Evolutionary conservation across 768 basidiomycete genomes (phyloP), one percentile per base, ranked within the genome.

Genomic region (Pleurotus ostreatus): DNA sequence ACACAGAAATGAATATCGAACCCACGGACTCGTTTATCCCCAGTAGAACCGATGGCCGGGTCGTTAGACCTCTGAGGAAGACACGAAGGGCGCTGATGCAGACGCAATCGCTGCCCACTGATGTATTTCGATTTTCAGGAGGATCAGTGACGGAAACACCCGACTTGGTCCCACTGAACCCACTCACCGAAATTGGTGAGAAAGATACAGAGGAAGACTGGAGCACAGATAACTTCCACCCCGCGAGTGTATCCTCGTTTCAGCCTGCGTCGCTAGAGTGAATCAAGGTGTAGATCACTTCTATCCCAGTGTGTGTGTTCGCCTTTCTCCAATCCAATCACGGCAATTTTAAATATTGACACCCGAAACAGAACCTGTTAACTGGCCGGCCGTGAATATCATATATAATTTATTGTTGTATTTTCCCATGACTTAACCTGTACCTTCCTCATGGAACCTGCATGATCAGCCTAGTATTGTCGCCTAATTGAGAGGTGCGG

Each of bases 41-140:
- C 25, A 47, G 22, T 53, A 37, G 46, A 49, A n/a, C 20, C 18
- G 15, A 39, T 26, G 51, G 46, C 22, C 66, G 75, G 58, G 71
- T 70, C 52, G 70, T 76, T 5, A 80, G 75, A 56, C 70, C 78
- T 49, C 66, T 80, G 30, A 69, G 71, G 55, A 72, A 66, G 51
- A 65, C 70, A 7, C 67, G 66, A 49, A 70, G 69, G 44, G 56
- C 65, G 23, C 60, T 76, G 60, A 54, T 67, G 59, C 62, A 67
- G 43, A 72, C 73, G 5, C 73, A 63, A 30, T 78, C 77, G 44
- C 64, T 79, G 49, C 76, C 77, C 34, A 63, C 34, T 38, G 66
- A 67, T 23, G 38, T 49, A 26, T 56, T 59, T 48, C 47, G 39
- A 23, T 56, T 58, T 34, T 55, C 49, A 49, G 51, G 54, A 55